Conservation (phyloP, 495 filamentous ascomycete genomes). For the Cryomyces minteri region DNA sequence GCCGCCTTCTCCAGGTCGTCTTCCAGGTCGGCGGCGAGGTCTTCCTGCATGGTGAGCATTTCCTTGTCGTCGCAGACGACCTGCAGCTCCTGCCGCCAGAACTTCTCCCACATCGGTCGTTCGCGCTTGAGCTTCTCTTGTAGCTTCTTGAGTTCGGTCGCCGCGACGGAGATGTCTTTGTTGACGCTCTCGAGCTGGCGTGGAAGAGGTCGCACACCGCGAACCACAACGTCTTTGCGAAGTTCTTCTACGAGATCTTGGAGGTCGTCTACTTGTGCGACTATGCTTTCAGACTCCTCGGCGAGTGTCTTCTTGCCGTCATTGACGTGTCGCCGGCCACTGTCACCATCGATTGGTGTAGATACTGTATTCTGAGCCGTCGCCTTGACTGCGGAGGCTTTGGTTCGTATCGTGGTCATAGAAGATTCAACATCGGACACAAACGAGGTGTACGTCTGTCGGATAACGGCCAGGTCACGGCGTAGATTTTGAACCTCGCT, state of each 20-base stretch:
- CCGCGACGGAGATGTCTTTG: conserved; percentile 66
- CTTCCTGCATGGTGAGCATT: conserved; percentile 84
- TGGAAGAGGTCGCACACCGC: conserved; percentile 85
- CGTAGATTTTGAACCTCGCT: conserved; percentile 65
- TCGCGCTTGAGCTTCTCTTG: conserved; percentile 78
- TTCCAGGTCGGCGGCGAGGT: conserved; percentile 74
- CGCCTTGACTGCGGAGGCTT: conserved; percentile 61
- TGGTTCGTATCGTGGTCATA: conserved; percentile 64
- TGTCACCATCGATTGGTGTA: conserved; percentile 45
- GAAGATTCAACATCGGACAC: conserved; percentile 72
- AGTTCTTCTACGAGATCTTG: conserved; percentile 94
- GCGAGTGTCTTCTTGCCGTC: conserved; percentile 69
- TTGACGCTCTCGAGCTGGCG: conserved; percentile 73
- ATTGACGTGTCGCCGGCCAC: conserved; percentile 67
- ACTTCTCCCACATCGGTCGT: conserved; percentile 93
- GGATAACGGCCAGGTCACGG: conserved; percentile 78
- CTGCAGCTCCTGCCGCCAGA: conserved; percentile 93
- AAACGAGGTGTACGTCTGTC: conserved; percentile 85
- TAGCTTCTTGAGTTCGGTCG: conserved; percentile 85
- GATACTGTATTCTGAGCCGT: conserved; percentile 48
- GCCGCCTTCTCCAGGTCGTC: conserved; percentile 89
- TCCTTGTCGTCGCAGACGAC: conserved; percentile 90
- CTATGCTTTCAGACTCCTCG: conserved; percentile 70
- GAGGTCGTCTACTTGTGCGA: conserved; percentile 82
- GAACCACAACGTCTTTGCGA: conserved; percentile 86